Evolutionary conservation across 148 eudicot genomes (phyloP).

Genomic region (Chenopodium berlandieri): DNA sequence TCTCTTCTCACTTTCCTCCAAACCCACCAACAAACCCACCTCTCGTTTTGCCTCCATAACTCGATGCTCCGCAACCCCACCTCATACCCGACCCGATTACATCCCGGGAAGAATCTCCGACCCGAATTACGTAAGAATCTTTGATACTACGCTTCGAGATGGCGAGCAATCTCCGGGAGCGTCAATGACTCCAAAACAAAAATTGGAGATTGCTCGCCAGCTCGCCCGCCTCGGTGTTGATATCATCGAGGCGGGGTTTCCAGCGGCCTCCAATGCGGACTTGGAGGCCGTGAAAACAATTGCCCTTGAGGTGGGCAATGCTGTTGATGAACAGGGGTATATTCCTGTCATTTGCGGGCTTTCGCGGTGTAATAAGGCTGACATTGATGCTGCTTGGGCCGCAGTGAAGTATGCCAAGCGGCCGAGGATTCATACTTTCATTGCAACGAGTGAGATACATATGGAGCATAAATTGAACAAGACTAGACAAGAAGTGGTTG

Average conservation of each 20-base stretch:
- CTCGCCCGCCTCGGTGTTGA: constrained; percentile 81
- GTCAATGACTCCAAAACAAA: constrained; percentile 77
- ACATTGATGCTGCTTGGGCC: constrained; percentile 84
- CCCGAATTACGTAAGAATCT: constrained; percentile 67
- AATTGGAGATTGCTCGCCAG: constrained; percentile 77
- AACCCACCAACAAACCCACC: neutral
- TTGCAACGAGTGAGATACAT: constrained; percentile 94
- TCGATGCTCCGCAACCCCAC: neutral
- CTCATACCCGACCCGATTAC: neutral
- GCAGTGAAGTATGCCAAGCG: constrained; percentile 74
- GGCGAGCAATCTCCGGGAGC: constrained; percentile 99
- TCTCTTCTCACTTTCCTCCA: neutral
- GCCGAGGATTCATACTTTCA: constrained; percentile 88
- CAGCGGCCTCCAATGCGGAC: constrained; percentile 80
- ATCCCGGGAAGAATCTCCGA: constrained; percentile 63
- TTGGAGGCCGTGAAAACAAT: constrained; percentile 73
- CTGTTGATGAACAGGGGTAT: constrained; percentile 42
- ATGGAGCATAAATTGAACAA: constrained; percentile 84
- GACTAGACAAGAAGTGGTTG: constrained; percentile 73
- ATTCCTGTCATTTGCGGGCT: constrained; percentile 92
- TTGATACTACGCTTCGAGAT: constrained; percentile 93
- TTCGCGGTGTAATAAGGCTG: constrained; percentile 78
- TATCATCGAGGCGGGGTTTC: constrained; percentile 89
- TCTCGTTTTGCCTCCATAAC: neutral
- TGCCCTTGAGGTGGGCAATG: constrained; percentile 66